Evolutionary conservation across 2,329 filamentous ascomycete species (phyloP).

Genomic region (Tolypocladium tundrense): DNA sequence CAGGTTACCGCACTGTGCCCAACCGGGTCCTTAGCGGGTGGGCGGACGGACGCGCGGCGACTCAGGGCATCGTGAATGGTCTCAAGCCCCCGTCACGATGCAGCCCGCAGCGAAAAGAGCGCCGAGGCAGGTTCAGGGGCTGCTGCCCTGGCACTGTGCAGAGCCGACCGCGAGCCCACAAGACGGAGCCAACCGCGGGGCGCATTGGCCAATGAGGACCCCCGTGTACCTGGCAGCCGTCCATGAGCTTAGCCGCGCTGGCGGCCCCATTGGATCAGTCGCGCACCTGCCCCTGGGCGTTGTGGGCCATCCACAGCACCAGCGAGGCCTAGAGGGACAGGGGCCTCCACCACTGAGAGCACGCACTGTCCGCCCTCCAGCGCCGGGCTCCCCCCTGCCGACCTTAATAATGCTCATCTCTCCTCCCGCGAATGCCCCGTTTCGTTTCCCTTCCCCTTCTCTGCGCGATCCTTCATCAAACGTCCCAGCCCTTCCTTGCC

Average conservation of each 20-base stretch:
- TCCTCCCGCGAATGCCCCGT: constrained; percentile 3
- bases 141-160: background rate
- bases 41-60: background rate
- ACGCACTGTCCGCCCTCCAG: background rate
- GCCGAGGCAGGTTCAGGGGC: background rate
- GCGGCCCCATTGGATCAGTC: constrained; percentile 1
- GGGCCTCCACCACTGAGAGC: background rate
- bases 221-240: constrained; percentile 2
- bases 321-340: background rate
- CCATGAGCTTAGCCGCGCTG: background rate
- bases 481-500: constrained; percentile 8
- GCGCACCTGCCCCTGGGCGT: background rate
- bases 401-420: constrained; percentile 12
- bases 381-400: background rate
- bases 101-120: background rate
- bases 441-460: constrained; percentile 2
- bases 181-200: background rate
- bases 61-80: background rate
- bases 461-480: constrained; percentile 3
- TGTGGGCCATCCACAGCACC: background rate
- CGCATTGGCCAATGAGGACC: constrained; percentile 1
- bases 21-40: background rate
- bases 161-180: background rate
- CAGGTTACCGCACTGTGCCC: background rate
- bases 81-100: background rate